Conservation (phyloP, 345 rosid genomes). For the Noccaea caerulescens region DNA sequence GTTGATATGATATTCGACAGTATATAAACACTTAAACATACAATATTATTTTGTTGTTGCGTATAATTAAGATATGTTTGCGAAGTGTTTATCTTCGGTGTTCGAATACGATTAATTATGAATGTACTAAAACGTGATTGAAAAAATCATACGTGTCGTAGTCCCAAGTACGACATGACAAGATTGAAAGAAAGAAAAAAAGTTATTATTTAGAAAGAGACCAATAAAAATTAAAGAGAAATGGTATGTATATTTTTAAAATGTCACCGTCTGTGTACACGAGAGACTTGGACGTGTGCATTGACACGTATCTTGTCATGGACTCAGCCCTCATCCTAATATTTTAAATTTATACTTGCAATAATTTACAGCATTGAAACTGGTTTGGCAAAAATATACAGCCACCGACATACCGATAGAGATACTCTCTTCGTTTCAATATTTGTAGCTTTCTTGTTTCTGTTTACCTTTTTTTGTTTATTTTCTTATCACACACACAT, state of each 20-base stretch:
- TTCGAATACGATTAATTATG: background rate
- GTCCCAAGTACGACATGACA: conserved; percentile 33
- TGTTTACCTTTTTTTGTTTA: no score
- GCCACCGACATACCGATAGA: conserved; percentile 41
- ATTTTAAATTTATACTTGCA: conserved; percentile 20
- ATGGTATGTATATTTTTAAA: conserved; percentile 6
- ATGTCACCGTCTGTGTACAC: conserved; percentile 43
- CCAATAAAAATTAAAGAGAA: conserved; percentile 8
- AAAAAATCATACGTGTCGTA: conserved; percentile 13
- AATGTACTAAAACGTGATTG: conserved; percentile 25
- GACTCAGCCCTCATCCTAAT: conserved; percentile 25
- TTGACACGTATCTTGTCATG: conserved; percentile 41
- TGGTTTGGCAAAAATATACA: conserved; percentile 10
- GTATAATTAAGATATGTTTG: conserved; percentile 2
- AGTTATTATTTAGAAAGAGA: background rate
- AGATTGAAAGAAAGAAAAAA: background rate
- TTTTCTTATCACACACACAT: no score
- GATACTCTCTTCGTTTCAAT: background rate
- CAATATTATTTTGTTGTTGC: background rate
- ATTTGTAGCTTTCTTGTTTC: background rate
- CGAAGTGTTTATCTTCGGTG: conserved; percentile 14
- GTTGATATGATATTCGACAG: background rate
- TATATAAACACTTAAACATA: background rate
- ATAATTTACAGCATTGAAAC: conserved; percentile 6
- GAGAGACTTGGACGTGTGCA: conserved; percentile 46